Base-by-base conservation (phyloP, 2,329 filamentous ascomycete species). In the Thelonectria rubi region DNA sequence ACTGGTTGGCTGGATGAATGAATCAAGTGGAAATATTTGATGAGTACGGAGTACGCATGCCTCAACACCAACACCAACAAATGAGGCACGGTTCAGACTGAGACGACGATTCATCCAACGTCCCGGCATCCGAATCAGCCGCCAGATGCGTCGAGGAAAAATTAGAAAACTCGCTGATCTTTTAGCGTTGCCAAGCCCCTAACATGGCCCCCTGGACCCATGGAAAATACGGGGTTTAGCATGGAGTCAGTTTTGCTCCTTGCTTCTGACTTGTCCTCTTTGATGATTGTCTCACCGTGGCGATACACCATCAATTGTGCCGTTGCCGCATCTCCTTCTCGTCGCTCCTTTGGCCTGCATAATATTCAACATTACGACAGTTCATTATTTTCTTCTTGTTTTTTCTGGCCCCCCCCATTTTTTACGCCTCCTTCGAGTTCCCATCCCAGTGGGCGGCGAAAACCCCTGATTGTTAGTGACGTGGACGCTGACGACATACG, bases 231-330 rank as follows among this genome's bases (percentile, higher is more conserved):
- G 58, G 55, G 64, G 61, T 52, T 57, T 24, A 51, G 57, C 53
- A 50, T 61, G 63, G 60, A 65, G 67, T 69, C 64, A 55, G 39
- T 20, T 64, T 62, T n/a, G n/a, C 46, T 47, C 47, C 40, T 62
- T 39, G 43, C 37, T 58, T 62, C 66, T 70, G 66, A 68, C 63
- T 62, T 70, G 68, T 71, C 66, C 68, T 70, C 66, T 70, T 59
- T 32, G 21, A 34, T 34, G 47, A 60, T 62, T 69, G 66, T 69
- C 67, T 69, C 60, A 68, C 46, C 43, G 15, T n/a, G n/a, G n/a
- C 42, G 14, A 20, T 26, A 30, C 39, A 34, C 45, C 8, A 26
- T 47, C 42, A 45, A 42, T 46, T 46, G 42, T 46, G 42, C 40
- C 14, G 18, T 56, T 30, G 26, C 26, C 26, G 26, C 24, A 51